Percentiles rank a stretch among this genome's conserved stretches.
phyloP scores from a whole-genome alignment of 2,329 filamentous ascomycete species.

The Curvularia sp. region DNA sequence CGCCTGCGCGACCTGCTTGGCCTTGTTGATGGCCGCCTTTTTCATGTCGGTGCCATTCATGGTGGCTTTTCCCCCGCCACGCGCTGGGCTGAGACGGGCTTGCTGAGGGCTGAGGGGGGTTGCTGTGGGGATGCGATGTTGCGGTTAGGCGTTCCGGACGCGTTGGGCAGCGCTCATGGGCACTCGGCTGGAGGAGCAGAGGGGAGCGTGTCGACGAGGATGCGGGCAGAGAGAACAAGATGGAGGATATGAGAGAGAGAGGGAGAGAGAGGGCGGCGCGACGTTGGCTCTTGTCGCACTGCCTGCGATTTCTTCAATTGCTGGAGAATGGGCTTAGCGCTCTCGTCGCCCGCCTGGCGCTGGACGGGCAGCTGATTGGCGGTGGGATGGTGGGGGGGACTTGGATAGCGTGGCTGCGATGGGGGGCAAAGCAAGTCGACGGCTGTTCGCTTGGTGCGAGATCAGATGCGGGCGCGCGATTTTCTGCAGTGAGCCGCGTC shows the following conservation, averaged over 20 bases:
- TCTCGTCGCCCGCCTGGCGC: constrained; percentile 43
- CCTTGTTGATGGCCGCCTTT: constrained; percentile 70
- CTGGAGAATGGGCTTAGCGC: constrained; percentile 46
- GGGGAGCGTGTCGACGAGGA: background rate
- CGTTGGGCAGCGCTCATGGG: constrained; percentile 42
- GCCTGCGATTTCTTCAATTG: constrained; percentile 48
- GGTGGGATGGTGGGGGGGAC: constrained; percentile 25
- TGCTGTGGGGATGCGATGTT: constrained; percentile 23
- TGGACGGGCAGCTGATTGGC: constrained; percentile 40
- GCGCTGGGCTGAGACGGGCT: constrained; percentile 29
- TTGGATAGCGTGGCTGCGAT: constrained; percentile 19
- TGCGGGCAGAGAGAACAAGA: background rate
- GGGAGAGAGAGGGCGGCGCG: constrained; percentile 8
- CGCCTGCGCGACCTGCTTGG: constrained; percentile 68
- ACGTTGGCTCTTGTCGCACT: constrained; percentile 32
- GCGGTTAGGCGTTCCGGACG: constrained; percentile 39
- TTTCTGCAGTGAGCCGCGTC: background rate
- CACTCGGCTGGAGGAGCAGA: constrained; percentile 4
- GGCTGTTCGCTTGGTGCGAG: background rate
- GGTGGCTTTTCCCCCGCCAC: constrained; percentile 50
- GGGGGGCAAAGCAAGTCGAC: background rate
- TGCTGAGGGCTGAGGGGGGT: constrained; percentile 20
- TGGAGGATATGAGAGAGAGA: constrained; percentile 2
- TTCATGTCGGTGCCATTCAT: constrained; percentile 72
- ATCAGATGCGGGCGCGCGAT: background rate